Evolutionary conservation across 176 grass and related monocot genomes (phyloP), one percentile per base, ranked within the genome.

Genomic region (Cenchrus fungigraminus): DNA sequence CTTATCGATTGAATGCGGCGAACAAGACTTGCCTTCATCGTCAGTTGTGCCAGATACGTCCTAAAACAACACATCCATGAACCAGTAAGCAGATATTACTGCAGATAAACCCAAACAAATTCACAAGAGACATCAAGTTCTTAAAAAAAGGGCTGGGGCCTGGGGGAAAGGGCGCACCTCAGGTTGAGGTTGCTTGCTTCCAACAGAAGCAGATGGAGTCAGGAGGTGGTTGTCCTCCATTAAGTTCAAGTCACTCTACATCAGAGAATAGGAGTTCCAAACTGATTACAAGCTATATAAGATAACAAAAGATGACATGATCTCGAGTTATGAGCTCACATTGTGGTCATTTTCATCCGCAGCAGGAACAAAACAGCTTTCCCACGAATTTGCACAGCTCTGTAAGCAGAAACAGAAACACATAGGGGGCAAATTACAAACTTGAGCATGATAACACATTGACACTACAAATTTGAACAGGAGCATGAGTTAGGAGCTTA

Each of bases 311-410:
- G 5, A 15, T 20, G 17, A 59, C 47, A 57, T 19, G 44, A 60
- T 60, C 7, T 74, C 59, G 10, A 68, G 68, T 63, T 43, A 67
- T 13, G 57, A 42, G 51, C 82, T 84, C 60, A 84, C 76, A 42
- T 32, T 68, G 20, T 80, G 40, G 1, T 40, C n/a, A 60, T 45
- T 34, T 11, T 67, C 82, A 7, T 16, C 52, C 17, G 52, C 22
- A 61, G 15, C 52, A 63, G 80, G 44, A 68, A 53, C 61, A 84
- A 62, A 91, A 28, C 54, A 4, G 4, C 53, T 17, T 57, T 76
- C 85, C 85, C 89, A 91, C 7, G 85, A 80, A 75, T 84, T 64
- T 37, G 85, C 80, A 74, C 63, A 63, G 52, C 68, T 84, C 80
- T 90, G 60, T 12, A 54, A 67, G 19, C 68, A 90, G 8, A 79